These are phyloP conservation scores for Grigorovia humatica DNA, from an alignment of 805 yeast species.

Conservation along the genomic window DNA sequence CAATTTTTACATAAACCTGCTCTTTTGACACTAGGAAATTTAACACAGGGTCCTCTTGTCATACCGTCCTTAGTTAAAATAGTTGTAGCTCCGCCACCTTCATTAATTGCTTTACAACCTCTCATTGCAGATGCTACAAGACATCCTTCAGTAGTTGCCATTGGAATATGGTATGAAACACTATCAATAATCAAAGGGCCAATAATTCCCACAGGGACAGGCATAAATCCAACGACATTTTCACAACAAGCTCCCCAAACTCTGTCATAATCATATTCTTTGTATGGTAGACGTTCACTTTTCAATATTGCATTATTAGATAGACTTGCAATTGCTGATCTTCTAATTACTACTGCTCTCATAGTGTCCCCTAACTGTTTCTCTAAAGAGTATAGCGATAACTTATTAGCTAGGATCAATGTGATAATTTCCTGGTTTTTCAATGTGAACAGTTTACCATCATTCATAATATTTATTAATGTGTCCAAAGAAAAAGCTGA, in stretches of 20 bases:
- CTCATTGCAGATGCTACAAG: conserved; percentile 97
- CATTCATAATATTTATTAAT: conserved; percentile 42
- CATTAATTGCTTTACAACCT: conserved; percentile 95
- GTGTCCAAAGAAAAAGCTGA: conserved; percentile 51
- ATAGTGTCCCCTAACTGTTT: conserved; percentile 81
- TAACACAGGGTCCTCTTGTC: conserved; percentile 98
- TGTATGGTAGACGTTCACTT: conserved; percentile 64
- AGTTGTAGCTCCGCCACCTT: conserved; percentile 93
- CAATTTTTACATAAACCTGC: conserved; percentile 93
- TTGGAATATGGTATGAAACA: conserved; percentile 80
- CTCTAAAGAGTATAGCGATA: conserved; percentile 90
- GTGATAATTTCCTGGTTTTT: conserved; percentile 63
- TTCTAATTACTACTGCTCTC: conserved; percentile 89
- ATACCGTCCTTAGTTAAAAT: conserved; percentile 93
- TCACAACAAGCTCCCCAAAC: conserved; percentile 99
- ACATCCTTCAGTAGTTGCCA: conserved; percentile 99
- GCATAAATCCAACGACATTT: conserved; percentile 94
- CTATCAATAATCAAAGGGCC: conserved; percentile 94
- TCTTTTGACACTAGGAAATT: conserved; percentile 70
- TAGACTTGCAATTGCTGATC: conserved; percentile 78
- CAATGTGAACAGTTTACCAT: conserved; percentile 59
- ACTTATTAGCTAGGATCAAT: conserved; percentile 61
- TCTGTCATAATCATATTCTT: conserved; percentile 81
- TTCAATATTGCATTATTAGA: conserved; percentile 76
- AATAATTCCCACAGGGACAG: conserved; percentile 94